Base-by-base conservation (phyloP, 441 rosid genomes). In the Croton setiger region DNA sequence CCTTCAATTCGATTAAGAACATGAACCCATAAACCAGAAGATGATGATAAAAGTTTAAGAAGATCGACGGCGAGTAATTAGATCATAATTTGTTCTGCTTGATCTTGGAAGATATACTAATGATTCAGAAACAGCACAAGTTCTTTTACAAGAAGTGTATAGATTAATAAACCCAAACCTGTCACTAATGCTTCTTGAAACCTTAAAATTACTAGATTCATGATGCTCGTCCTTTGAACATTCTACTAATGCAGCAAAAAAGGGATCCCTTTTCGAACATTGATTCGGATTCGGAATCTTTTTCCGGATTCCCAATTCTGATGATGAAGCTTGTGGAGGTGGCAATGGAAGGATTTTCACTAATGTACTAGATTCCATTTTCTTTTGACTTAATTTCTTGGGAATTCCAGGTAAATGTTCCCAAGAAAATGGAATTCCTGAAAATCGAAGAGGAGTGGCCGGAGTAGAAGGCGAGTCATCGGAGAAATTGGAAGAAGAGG, bases 381-480 rank as follows among this genome's bases (percentile, higher is more conserved):
- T 82, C 72, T 60, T 69, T 70, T 66, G 68, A 45, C 47, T 55
- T 35, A 71, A 78, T 37, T 80, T 88, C 81, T 93, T 93, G 4
- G 98, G 97, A 44, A 90, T 83, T 54, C 98, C 98, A 0, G 98
- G 98, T 12, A 84, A 74, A 7, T 84, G 81, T 63, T 93, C 98
- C 98, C 98, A 93, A 0, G 98, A 93, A 73, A 93, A 93, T 1
- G 98, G 98, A 11, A 89, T 85, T 3, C 96, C 97, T 8, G 85
- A 82, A 27, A 81, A 72, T 14, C 83, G 76, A 43, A 81, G 84
- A 5, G 96, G 87, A 36, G 84, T 84, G 21, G 87, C 82, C 7
- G 93, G 88, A 64, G 82, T 72, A 31, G 72, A 74, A 1, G 80
- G 76, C 5, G 85, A 75, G 15, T 79, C 80, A 3, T 85, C 87